Evolutionary conservation across 1,139 yeast species (phyloP), one percentile per base, ranked within the genome.

Genomic region (Suhomyces choctaworum): DNA sequence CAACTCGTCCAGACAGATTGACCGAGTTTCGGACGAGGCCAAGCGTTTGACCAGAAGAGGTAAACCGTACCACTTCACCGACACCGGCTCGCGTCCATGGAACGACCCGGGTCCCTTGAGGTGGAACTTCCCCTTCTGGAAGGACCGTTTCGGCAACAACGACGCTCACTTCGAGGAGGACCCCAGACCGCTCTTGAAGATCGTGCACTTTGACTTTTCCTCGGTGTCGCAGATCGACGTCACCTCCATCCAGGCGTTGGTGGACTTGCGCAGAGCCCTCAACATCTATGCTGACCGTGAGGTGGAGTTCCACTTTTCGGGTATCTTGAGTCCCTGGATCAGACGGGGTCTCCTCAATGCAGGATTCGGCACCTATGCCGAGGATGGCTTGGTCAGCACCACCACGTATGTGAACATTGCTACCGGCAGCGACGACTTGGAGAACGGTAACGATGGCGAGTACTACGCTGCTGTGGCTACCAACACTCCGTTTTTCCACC

Each of bases 271-370:
- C 47, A 82, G 80, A 46, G 81, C 88, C 7, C 62, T 87, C 39
- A 81, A 82, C 58, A 72, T 70, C 37, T 87, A 85, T 52, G 86
- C 95, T 25, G 90, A 86, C 53, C 70, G 84, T 41, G 90, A 85
- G 48, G 92, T 88, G 37, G 96, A 89, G 60, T 82, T 82, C 64
- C 97, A 90, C 58, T 89, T 90, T 56, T 79, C 87, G 10, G 95
- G 96, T 16, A 78, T 90, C 25, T 65, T 83, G 36, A 81, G 87
- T 38, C 89, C 92, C 7, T 89, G 97, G 97, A 76, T 86, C 38
- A 78, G 88, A 54, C 75, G 94, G 51, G 87, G 82, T 7, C 72
- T 90, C 47, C 57, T 83, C 31, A 77, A 80, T 48, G 82, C 83
- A 39, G 95, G 95, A 1, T 89, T 89, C 62, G 97, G 96, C 34